Evolutionary conservation across 1,139 yeast genomes (phyloP).

Genomic region (Meyerozyma carpophila): DNA sequence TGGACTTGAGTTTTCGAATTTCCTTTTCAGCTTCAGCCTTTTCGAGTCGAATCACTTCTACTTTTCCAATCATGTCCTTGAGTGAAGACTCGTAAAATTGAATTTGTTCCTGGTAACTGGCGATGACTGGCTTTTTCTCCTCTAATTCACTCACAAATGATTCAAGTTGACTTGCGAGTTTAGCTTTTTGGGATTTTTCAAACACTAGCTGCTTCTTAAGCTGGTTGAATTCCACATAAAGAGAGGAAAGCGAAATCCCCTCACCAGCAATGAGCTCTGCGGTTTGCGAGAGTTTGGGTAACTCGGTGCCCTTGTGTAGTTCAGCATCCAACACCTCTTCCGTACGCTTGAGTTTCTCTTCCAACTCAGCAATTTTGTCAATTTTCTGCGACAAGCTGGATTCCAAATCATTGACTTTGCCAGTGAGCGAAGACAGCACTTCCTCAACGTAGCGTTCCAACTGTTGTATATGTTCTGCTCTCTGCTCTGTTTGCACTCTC

Average conservation of each 20-base stretch:
- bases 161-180: conserved; percentile 66
- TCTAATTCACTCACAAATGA: conserved; percentile 73
- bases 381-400: conserved; percentile 19
- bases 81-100: conserved; percentile 37
- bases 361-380: conserved; percentile 29
- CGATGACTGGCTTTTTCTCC: conserved; percentile 70
- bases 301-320: conserved; percentile 35
- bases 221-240: conserved; percentile 62
- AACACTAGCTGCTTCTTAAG: conserved; percentile 63
- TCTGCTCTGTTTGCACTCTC: conserved; percentile 45
- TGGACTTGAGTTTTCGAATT: conserved; percentile 25
- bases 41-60: conserved; percentile 33
- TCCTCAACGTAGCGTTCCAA: conserved; percentile 43
- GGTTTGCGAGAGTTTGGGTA: conserved; percentile 32
- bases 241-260: conserved; percentile 62
- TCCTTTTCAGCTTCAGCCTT: conserved; percentile 39
- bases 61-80: conserved; percentile 34
- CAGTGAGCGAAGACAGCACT: conserved; percentile 34
- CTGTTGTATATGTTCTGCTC: conserved; percentile 40
- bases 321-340: conserved; percentile 40
- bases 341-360: conserved; percentile 33
- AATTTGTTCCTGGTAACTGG: conserved; percentile 56
- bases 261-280: conserved; percentile 44
- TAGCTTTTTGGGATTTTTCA: conserved; percentile 68
- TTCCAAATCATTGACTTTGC: conserved; percentile 19